Percentiles rank a stretch among this genome's conserved stretches.
phyloP scores from a whole-genome alignment of 163 green algal genomes.

The Coccomyxa subellipsoidea region DNA sequence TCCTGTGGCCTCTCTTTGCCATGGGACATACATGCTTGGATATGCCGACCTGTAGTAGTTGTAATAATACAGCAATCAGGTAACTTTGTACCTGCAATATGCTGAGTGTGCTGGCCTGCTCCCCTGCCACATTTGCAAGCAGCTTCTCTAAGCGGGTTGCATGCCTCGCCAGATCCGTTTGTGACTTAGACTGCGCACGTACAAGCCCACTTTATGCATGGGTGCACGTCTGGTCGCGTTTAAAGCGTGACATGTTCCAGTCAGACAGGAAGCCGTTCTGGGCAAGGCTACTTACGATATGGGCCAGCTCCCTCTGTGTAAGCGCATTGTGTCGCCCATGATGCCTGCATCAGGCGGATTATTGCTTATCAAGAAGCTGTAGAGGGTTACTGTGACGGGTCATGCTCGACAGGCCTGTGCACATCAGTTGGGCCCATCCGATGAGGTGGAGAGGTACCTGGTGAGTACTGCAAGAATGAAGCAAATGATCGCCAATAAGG shows the following conservation, averaged over 20 bases:
- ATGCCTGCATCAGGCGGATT: not conserved
- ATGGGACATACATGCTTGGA: no score
- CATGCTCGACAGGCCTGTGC: no score
- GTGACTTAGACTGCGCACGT: not conserved
- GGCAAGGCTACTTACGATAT: not conserved
- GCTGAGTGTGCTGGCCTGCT: not conserved
- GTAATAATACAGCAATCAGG: no score
- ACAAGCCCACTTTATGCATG: not conserved
- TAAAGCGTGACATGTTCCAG: no score
- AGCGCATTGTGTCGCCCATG: not conserved
- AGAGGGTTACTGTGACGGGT: not conserved
- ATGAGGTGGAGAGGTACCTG: not conserved
- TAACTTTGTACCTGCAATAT: not conserved
- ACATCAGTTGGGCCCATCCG: no score
- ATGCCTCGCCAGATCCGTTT: not conserved
- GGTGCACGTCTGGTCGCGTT: no score
- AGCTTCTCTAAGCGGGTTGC: not conserved
- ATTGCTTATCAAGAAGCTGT: not conserved
- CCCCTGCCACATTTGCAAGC: not conserved
- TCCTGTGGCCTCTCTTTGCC: no score
- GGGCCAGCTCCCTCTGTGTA: not conserved
- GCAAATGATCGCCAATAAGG: not conserved
- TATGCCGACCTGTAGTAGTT: no score
- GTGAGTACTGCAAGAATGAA: not conserved
- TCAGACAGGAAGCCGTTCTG: no score